A percentile compares a stretch with the other conserved stretches of the same genome.
These are phyloP conservation scores for Saccharomyces cerevisiae DNA, from an alignment of 805 yeast species.

Conservation along the genomic window DNA sequence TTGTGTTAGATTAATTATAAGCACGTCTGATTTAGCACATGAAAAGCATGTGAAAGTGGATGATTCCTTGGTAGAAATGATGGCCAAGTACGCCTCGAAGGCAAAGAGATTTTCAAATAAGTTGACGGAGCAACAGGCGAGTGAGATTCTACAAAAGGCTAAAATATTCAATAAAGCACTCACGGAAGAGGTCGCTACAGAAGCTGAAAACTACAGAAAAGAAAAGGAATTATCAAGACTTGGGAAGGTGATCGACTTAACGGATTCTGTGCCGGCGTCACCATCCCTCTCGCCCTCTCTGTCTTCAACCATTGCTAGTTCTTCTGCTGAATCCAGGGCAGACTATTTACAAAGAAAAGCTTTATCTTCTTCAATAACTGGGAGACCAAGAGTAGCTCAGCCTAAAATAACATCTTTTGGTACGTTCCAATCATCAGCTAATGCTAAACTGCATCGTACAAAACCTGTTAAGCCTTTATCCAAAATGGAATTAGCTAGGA, in stretches of 20 bases:
- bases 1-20: slow-evolving; percentile 63
- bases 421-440: slow-evolving; percentile 25
- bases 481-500: slow-evolving; percentile 34
- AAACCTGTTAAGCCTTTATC: slow-evolving; percentile 27
- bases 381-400: slow-evolving; percentile 28
- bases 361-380: slow-evolving; percentile 21
- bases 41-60: slow-evolving; percentile 47
- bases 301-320: background rate
- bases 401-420: slow-evolving; percentile 34
- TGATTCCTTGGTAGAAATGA: slow-evolving; percentile 42
- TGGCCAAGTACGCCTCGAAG: slow-evolving; percentile 57
- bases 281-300: slow-evolving; percentile 7
- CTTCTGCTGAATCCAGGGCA: slow-evolving; percentile 20
- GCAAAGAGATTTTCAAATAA: slow-evolving; percentile 64
- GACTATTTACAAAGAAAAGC: slow-evolving; percentile 30
- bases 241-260: slow-evolving; percentile 7
- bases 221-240: slow-evolving; percentile 21
- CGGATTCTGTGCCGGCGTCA: slow-evolving; percentile 4
- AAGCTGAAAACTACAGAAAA: slow-evolving; percentile 33
- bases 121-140: slow-evolving; percentile 56
- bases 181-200: slow-evolving; percentile 44
- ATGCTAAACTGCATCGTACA: slow-evolving; percentile 15
- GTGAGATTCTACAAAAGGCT: slow-evolving; percentile 55
- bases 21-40: slow-evolving; percentile 56
- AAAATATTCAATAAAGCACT: slow-evolving; percentile 43